Base-by-base conservation (phyloP, 208 protist genomes). In the Lotmaria passim region DNA sequence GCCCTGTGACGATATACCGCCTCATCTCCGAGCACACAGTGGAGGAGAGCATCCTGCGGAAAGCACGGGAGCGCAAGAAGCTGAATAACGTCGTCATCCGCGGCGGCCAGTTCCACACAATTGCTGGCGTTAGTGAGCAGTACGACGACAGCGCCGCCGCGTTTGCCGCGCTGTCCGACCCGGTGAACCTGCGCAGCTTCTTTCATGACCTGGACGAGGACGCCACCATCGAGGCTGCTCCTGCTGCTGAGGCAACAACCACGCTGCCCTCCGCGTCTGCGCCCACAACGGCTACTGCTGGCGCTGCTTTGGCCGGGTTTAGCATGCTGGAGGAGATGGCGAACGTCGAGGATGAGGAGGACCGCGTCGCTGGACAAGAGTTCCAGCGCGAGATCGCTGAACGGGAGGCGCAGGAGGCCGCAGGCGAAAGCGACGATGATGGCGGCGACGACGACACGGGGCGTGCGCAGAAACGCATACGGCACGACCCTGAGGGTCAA, bases 11-110 rank as follows among this genome's bases (percentile, higher is more conserved):
- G 56, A 98, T 99, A 62, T 99, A 99, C 78, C 89, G 98, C 34
- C 86, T 99, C 30, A 87, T 99, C 52, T 97, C 87, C 47, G 89
- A 97, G 66, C 81, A 91, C 58, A 99, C 98, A 0, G 90, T 99
- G 33, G 98, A 99, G 75, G 97, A 99, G 82, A 98, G 94, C 66
- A 99, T 99, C 51, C 79, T 99, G 66, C 69, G 90, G 52, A 98
- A 98, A 78, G 96, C 97, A 2, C 91, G 96, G 21, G 89, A 98
- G 76, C 98, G 98, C 38, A 96, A 96, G 55, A 82, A 87, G 38
- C 81, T 99, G 7, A 95, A 98, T 68, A 92, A 97, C 73, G 78
- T 99, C 15, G 96, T 98, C 46, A 98, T 98, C 65, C 87, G 95
- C n/a, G 94, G 87, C 36, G 98, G 97, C 10, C 86, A 93, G 52